Evolutionary conservation across 176 grass and related monocot species (phyloP), one percentile per base, ranked within the genome.

Genomic region (Zizania latifolia): DNA sequence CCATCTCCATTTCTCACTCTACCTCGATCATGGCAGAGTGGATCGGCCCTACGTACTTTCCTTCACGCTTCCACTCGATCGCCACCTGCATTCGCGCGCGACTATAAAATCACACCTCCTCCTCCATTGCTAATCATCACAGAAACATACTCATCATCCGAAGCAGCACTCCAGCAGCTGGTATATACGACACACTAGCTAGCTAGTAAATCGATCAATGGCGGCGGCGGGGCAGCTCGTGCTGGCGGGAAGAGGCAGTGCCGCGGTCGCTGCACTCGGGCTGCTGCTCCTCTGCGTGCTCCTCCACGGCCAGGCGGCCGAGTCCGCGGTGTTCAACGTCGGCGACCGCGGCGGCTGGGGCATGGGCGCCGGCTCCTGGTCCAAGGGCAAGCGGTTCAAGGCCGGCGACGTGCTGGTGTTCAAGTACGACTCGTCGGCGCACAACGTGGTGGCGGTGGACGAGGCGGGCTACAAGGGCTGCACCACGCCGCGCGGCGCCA

Each of bases 381-480:
- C 82, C 26, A 70, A 33, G 27, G 91, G 91, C 60, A 93, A 90
- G 88, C 78, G 64, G 65, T 93, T 93, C 81, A 89, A 68, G 70
- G 80, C 84, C 3, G 87, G 91, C 5, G 91, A 93, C 31, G 74
- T 82, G 56, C 68, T 93, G 19, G 73, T 73, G 74, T 87, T 87
- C 67, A 87, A 83, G 59, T 87, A 87, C 59, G 79, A 60, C 67
- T 32, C 51, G 26, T n/a, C 67, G 59, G 39, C 74, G 59, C 85
- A 87, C 79, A 32, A 87, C 59, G 85, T 83, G 8, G 85, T 43
- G 39, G 67, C 74, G 6, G 85, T 87, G 58, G 67, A 48, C 74
- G 66, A 67, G 13, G 85, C 74, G 8, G 85, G 74, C 13, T 87
- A 87, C 85, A 87, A 73, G 10, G 38, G 50, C 8, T 87, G 85